These are phyloP conservation scores for Articulospora tetracladia DNA, from an alignment of 495 filamentous ascomycete genomes.

Conservation along the genomic window DNA sequence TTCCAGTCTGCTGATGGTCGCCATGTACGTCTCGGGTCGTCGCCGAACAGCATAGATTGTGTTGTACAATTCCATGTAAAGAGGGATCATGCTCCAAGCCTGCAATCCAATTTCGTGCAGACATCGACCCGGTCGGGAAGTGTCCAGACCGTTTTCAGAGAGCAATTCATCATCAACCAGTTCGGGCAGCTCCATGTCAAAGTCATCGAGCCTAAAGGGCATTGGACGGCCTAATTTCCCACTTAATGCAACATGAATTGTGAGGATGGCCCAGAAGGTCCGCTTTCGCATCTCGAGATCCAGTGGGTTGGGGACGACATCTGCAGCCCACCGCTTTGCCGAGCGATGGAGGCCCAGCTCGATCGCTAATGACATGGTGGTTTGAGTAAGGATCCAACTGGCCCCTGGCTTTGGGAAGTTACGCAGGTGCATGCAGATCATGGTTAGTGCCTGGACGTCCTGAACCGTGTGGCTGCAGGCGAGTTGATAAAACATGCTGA, in stretches of 20 bases:
- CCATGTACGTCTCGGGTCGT: constrained; percentile 54
- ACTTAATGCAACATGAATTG: constrained; percentile 59
- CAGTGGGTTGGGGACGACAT: constrained; percentile 45
- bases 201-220: constrained; percentile 64
- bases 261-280: constrained; percentile 67
- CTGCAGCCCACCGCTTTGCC: constrained; percentile 53
- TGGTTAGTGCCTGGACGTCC: constrained; percentile 64
- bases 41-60: constrained; percentile 64
- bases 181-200: constrained; percentile 72
- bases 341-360: constrained; percentile 73
- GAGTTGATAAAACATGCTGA: constrained; percentile 63
- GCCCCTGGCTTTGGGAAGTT: constrained; percentile 77
- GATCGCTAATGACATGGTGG: constrained; percentile 59
- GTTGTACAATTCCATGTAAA: constrained; percentile 67
- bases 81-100: constrained; percentile 52
- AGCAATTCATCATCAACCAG: constrained; percentile 63
- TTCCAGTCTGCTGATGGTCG: constrained; percentile 59
- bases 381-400: constrained; percentile 58
- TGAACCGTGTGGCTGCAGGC: constrained; percentile 53
- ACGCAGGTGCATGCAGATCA: constrained; percentile 66
- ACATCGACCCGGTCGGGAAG: constrained; percentile 51
- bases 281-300: constrained; percentile 75
- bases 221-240: constrained; percentile 74
- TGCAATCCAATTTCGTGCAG: constrained; percentile 60
- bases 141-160: constrained; percentile 45